Conservation (phyloP, 768 basidiomycete species). For the Mycena rebaudengoi region DNA sequence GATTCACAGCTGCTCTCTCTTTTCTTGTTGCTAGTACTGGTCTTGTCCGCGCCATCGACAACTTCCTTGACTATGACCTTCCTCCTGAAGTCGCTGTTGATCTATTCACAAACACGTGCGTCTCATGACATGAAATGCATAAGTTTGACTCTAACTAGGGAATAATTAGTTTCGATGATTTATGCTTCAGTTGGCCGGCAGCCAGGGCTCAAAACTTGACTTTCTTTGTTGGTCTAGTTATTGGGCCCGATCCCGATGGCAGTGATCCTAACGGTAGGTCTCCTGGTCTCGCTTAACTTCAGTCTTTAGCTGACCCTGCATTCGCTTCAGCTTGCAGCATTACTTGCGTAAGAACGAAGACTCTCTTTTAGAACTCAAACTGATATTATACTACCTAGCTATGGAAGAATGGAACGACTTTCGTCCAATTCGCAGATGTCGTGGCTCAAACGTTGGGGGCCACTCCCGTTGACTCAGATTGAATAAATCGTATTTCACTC, state of each 20-base stretch:
- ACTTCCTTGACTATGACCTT: constrained; percentile 8
- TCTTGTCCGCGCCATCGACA: constrained; percentile 10
- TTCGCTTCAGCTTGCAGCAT: constrained; percentile 1
- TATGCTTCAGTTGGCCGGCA: constrained; percentile 5
- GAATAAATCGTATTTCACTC: not conserved
- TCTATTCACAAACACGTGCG: constrained; percentile 7
- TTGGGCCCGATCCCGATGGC: not conserved
- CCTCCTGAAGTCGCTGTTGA: constrained; percentile 1
- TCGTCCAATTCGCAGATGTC: not conserved
- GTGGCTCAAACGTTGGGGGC: constrained; percentile 2
- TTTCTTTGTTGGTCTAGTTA: constrained; percentile 2
- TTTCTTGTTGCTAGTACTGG: constrained; percentile 8
- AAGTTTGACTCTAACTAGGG: constrained; percentile 1
- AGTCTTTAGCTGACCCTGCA: constrained; percentile 5
- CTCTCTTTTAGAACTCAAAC: not conserved
- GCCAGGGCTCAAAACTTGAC: not conserved
- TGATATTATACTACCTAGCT: constrained; percentile 3
- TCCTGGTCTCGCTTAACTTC: not conserved
- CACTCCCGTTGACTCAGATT: not conserved
- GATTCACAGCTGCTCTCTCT: constrained; percentile 12
- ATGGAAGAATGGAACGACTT: constrained; percentile 1
- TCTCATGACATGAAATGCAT: constrained; percentile 4
- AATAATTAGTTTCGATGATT: not conserved
- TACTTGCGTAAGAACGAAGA: constrained; percentile 9
- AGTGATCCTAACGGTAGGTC: not conserved